phyloP scores from a whole-genome alignment of 352 stramenopile genomes.

The Aphanomyces invadans region DNA sequence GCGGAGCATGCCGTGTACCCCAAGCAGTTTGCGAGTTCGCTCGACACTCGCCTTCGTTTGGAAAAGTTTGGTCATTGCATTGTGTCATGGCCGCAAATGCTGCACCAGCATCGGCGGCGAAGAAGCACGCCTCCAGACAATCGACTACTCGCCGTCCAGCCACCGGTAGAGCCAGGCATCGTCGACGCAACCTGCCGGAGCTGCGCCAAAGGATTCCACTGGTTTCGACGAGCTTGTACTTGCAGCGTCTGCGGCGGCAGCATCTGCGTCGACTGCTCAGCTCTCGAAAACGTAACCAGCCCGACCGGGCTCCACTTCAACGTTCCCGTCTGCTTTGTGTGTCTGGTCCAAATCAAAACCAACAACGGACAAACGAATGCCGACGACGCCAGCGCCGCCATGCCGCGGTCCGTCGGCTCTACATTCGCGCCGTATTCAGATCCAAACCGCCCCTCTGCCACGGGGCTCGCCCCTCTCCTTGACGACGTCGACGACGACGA shows the following conservation, averaged over 20 bases:
- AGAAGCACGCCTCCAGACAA: background rate
- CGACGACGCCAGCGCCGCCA: background rate
- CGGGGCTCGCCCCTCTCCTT: background rate
- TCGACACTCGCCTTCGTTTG: constrained; percentile 7
- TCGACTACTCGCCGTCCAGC: background rate
- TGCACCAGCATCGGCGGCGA: constrained; percentile 1
- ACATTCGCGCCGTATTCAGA: background rate
- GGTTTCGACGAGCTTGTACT: background rate
- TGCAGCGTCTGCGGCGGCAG: constrained; percentile 11
- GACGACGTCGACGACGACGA: constrained; percentile 4
- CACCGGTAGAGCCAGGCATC: background rate
- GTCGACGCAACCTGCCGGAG: background rate
- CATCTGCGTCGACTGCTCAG: constrained; percentile 9
- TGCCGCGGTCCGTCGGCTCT: background rate
- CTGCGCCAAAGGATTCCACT: constrained; percentile 16
- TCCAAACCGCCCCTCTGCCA: background rate
- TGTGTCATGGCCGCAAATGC: background rate
- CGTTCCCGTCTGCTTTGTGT: constrained; percentile 14
- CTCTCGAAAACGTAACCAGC: background rate
- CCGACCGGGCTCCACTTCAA: constrained; percentile 13
- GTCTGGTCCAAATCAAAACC: constrained; percentile 10
- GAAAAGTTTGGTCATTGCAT: constrained; percentile 15
- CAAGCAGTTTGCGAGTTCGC: background rate
- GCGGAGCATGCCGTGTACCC: constrained; percentile 20
- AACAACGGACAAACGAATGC: background rate